A percentile compares a stretch with the other conserved stretches of the same genome.
These are phyloP conservation scores for Aspergillus persii DNA, from an alignment of 2,329 filamentous ascomycete species.

Conservation along the genomic window DNA sequence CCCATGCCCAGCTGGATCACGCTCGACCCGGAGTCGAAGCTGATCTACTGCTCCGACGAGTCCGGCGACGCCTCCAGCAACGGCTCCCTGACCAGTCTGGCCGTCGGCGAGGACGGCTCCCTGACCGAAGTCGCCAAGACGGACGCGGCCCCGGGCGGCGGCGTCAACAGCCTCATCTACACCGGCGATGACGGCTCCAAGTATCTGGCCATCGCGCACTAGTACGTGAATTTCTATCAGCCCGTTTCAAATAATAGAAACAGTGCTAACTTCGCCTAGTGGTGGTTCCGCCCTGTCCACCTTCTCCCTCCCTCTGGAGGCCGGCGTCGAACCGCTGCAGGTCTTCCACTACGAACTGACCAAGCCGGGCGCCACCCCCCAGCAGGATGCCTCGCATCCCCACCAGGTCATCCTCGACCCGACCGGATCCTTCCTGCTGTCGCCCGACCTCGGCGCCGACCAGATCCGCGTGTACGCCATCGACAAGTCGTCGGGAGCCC, in stretches of 20 bases:
- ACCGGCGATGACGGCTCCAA: conserved; percentile 20
- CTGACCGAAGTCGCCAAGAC: conserved; percentile 22
- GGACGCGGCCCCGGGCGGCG: conserved; percentile 26
- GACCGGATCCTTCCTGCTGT: conserved; percentile 60
- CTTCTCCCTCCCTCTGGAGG: conserved; percentile 27
- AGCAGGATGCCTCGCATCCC: conserved; percentile 60
- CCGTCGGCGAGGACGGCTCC: conserved; percentile 16
- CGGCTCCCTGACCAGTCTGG: conserved; percentile 30
- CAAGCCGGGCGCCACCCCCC: conserved; percentile 37
- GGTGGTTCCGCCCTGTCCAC: conserved; percentile 33
- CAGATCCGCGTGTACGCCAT: conserved; percentile 59
- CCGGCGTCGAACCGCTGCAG: conserved; percentile 28
- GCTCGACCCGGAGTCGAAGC: conserved; percentile 23
- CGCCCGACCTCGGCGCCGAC: conserved; percentile 67
- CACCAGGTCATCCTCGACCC: conserved; percentile 67
- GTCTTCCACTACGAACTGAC: conserved; percentile 42
- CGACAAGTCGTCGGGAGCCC: conserved; percentile 43
- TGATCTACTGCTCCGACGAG: conserved; percentile 38
- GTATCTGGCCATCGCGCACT: conserved; percentile 39
- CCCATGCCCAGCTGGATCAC: conserved; percentile 39
- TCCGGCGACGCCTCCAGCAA: conserved; percentile 24
- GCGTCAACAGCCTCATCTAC: conserved; percentile 36
- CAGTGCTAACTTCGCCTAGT: conserved; percentile 17
- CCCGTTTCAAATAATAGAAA: not conserved
- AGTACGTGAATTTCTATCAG: conserved; percentile 26